Evolutionary conservation across 2,329 filamentous ascomycete genomes (phyloP).

Genomic region (Ramularia endophylla): DNA sequence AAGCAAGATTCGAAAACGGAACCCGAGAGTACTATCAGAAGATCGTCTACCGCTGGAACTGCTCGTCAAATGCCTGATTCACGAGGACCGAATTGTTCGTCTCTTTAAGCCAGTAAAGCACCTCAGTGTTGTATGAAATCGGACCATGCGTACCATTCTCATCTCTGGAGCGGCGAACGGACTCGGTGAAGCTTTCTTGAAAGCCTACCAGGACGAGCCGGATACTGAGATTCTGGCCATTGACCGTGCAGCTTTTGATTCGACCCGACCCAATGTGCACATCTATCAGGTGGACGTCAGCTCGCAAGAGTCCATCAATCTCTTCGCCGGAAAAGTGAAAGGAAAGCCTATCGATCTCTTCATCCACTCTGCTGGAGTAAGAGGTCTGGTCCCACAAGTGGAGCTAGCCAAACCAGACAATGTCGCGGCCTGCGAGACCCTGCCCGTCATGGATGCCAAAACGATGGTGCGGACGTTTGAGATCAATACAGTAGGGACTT

Average conservation of each 20-base stretch:
- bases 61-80: too few relatives aligned
- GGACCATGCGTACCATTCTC: too few relatives aligned
- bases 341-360: conserved; percentile 32
- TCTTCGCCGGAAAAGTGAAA: conserved; percentile 16
- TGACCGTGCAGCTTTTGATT: conserved; percentile 20
- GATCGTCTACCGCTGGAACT: too few relatives aligned
- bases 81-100: too few relatives aligned
- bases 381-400: conserved; percentile 36
- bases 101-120: neutral
- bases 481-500: conserved; percentile 40
- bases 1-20: too few relatives aligned
- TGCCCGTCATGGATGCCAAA: conserved; percentile 34
- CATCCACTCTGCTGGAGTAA: conserved; percentile 41
- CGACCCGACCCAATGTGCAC: conserved; percentile 17
- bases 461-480: conserved; percentile 37
- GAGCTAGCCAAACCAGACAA: conserved; percentile 25
- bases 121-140: neutral
- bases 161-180: conserved; percentile 36
- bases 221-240: conserved; percentile 29
- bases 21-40: too few relatives aligned
- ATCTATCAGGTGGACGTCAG: conserved; percentile 25
- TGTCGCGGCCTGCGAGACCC: conserved; percentile 38
- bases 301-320: conserved; percentile 20
- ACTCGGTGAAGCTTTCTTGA: conserved; percentile 33
- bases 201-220: conserved; percentile 19